These are phyloP conservation scores for Phytophthora fragariaefolia DNA, from an alignment of 352 stramenopile genomes.

Conservation along the genomic window DNA sequence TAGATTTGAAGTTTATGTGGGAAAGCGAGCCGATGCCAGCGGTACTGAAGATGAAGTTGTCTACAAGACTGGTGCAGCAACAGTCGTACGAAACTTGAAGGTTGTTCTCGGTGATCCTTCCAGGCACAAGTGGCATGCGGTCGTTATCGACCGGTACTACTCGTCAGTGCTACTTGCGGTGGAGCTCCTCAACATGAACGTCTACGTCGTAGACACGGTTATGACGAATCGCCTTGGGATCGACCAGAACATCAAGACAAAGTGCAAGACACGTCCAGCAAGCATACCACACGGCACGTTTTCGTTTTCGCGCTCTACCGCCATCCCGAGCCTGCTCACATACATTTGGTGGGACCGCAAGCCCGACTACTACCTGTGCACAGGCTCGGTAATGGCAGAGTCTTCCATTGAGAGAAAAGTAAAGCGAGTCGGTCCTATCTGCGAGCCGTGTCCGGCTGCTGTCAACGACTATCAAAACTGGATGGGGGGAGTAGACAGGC, in stretches of 20 bases:
- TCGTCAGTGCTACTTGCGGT: not conserved
- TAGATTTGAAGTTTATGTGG: slow-evolving; percentile 29
- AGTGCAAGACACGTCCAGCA: slow-evolving; percentile 1
- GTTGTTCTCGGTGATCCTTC: no score
- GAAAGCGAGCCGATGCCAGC: not conserved
- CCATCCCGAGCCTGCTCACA: slow-evolving; percentile 14
- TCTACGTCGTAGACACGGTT: slow-evolving; percentile 1
- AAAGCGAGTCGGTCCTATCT: slow-evolving; percentile 12
- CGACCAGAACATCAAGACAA: slow-evolving; percentile 9
- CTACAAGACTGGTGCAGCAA: slow-evolving; percentile 15
- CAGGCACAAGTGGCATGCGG: no score
- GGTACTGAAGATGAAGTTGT: not conserved
- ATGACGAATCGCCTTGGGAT: slow-evolving; percentile 3
- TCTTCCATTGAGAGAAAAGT: slow-evolving; percentile 23
- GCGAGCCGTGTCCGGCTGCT: slow-evolving; percentile 12
- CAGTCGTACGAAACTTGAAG: slow-evolving; percentile 14
- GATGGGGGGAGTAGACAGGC: slow-evolving; percentile 35
- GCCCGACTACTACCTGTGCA: slow-evolving; percentile 36
- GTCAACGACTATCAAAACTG: slow-evolving; percentile 36
- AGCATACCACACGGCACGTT: slow-evolving; percentile 8
- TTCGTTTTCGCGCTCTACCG: slow-evolving; percentile 8
- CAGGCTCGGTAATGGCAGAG: slow-evolving; percentile 15
- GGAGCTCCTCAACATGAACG: not conserved
- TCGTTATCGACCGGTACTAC: not conserved
- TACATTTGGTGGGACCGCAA: slow-evolving; percentile 40